Evolutionary conservation across 2,329 filamentous ascomycete species (phyloP), one percentile per base, ranked within the genome.

Genomic region (Periconia sp.): DNA sequence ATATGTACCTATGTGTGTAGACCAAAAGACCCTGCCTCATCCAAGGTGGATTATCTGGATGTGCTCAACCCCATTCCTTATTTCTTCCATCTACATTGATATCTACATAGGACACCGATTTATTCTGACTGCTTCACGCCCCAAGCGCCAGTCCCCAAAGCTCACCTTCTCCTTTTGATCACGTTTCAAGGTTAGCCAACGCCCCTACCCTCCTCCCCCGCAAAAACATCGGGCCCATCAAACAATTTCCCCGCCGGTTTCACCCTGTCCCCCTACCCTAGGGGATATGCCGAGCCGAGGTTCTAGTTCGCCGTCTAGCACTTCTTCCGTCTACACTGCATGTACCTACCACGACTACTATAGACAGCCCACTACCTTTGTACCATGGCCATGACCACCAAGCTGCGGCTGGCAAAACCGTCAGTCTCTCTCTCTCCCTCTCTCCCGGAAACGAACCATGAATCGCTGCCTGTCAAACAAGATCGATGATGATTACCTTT

Each of bases 361-460:
- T 11, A 37, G 33, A n/a, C n/a, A n/a, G n/a, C n/a, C n/a, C 33
- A 56, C 56, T 54, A 55, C 46, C 41, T 27, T 17, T 33, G 19
- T 14, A 19, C 45, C 41, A 49, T 35, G 17, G 40, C 31, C 13
- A 43, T 27, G 9, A 41, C 33, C 13, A 41, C 30, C 14, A 50
- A 31, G 13, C 19, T 55, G 27, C 46, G 46, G 14, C 50, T 59
- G 40, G 56, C 52, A 8, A 59, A 43, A 53, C 60, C 56, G 55
- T 64, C 42, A 59, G 57, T 62, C 31, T 45, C 52, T 47, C 51
- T 52, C 11, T 5, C 6, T 13, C 10, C 33, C 3, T n/a, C 13
- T 11, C 3, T 37, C 20, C 11, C 11, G 17, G 49, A n/a, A 17
- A 23, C 27, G 27, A 23, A 37, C 33, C 33, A 37, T 37, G 33